Base-by-base conservation (phyloP, 345 rosid genomes). In the Citrus australasica region DNA sequence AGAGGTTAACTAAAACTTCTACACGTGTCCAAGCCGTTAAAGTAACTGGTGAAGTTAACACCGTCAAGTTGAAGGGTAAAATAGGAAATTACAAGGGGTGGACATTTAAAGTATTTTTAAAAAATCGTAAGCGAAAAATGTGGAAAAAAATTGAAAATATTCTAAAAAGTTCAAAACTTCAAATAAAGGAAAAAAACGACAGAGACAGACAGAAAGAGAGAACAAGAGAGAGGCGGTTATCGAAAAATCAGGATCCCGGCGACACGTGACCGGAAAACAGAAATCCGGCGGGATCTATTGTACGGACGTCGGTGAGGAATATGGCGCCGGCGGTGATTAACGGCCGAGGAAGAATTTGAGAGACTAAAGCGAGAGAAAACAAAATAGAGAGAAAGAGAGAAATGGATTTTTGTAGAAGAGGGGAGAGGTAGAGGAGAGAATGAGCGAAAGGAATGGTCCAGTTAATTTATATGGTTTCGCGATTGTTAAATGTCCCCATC, bases 1-100 rank as follows among this genome's bases (percentile, higher is more conserved):
- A 22, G 21, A 62, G 69, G 74, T 30, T 38, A 74, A 67, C 60
- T 59, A 61, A 83, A 82, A 82, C 35, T 78, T 73, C 72, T 75
- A 37, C 46, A 22, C 75, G 19, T 22, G 21, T 17, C 16, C 1
- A 2, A 27, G 8, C 64, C 46, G 61, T 65, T 70, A 21, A 33
- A 42, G 24, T 5, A 63, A 75, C 40, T 0, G 71, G 51, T 14
- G 19, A 24, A 25, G 27, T 10, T 30, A 75, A 63, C 78, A 75
- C 78, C 72, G 64, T 66, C 71, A 66, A 51, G n/a, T 7, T 9
- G 5, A 33, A 65, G 78, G 71, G 63, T 40, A 14, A 75, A 35
- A 75, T 19, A 40, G 60, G 69, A 53, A 72, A 71, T 72, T 55
- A 13, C 4, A 40, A n/a, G 27, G 1, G 19, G 69, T 21, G 37